These are phyloP conservation scores for Eucalyptus sp. DNA, from an alignment of 345 rosid genomes.

Conservation along the genomic window DNA sequence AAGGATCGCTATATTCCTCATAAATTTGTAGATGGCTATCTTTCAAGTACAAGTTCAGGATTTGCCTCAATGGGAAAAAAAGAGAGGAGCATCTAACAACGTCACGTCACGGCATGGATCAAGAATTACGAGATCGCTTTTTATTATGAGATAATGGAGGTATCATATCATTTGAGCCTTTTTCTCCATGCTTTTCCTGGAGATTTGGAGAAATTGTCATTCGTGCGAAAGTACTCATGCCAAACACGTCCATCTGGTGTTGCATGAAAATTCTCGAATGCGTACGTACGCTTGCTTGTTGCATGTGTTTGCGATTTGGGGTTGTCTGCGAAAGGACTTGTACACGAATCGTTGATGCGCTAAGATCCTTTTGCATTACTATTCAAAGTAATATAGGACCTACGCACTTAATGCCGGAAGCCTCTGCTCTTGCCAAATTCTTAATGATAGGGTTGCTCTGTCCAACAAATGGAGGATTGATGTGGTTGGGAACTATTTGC, in stretches of 20 bases:
- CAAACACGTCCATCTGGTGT: background rate
- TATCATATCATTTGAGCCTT: background rate
- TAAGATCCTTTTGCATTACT: background rate
- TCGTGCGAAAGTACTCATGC: background rate
- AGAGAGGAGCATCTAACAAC: fast-evolving
- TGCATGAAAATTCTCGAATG: background rate
- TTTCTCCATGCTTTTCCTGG: background rate
- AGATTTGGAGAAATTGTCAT: background rate
- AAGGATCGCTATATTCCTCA: background rate
- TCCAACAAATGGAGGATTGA: too few species aligned
- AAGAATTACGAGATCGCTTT: too few species aligned
- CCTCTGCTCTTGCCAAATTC: background rate
- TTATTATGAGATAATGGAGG: background rate
- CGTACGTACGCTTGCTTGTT: background rate
- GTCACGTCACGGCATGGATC: fast-evolving
- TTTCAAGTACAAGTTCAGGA: background rate
- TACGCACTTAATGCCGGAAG: background rate
- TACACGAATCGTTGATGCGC: background rate
- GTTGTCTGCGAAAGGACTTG: background rate
- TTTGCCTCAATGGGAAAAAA: background rate
- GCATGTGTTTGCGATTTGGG: background rate
- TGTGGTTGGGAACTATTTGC: background rate
- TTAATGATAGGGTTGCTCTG: background rate
- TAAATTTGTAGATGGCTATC: background rate
- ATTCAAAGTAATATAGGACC: background rate